A percentile compares a stretch with the other conserved stretches of the same genome.
Evolutionary conservation across 2,329 filamentous ascomycete species (phyloP).

Genomic region (Erysiphe pisi): DNA sequence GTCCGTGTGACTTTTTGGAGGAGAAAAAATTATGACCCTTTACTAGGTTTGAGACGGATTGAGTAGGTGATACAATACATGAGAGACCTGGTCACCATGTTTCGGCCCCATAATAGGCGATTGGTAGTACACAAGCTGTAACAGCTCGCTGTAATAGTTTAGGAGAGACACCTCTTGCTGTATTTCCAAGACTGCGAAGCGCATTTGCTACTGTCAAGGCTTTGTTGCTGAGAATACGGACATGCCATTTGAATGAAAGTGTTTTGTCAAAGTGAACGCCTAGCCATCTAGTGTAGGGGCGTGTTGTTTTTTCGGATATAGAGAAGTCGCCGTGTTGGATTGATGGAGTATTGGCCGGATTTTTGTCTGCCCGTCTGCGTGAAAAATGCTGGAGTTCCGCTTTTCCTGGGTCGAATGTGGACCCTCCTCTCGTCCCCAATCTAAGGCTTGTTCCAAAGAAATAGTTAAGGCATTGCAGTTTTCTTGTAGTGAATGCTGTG

Average conservation of each 20-base stretch:
- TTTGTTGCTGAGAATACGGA: background rate
- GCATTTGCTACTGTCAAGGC: background rate
- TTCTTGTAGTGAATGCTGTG: background rate
- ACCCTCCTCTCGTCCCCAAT: conserved; percentile 7
- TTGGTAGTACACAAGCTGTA: no score
- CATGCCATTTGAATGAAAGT: conserved; percentile 1
- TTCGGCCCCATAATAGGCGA: conserved; percentile 20
- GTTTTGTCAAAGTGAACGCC: conserved; percentile 18
- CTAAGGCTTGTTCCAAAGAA: background rate
- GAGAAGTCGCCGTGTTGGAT: background rate
- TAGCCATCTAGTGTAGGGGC: background rate
- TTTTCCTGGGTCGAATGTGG: conserved; percentile 21
- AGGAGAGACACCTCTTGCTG: background rate
- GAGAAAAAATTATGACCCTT: conserved; percentile 20
- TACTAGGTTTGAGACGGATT: background rate
- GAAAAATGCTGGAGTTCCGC: background rate
- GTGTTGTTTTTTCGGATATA: background rate
- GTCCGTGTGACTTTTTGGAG: background rate
- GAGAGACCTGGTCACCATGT: conserved; percentile 16
- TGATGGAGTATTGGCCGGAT: background rate
- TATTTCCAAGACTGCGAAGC: conserved; percentile 9
- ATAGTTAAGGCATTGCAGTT: background rate
- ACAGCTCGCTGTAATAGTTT: background rate
- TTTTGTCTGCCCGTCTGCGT: no score
- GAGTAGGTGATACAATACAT: background rate